phyloP scores from a whole-genome alignment of 208 protist species.

The Naegleria gruberi region DNA sequence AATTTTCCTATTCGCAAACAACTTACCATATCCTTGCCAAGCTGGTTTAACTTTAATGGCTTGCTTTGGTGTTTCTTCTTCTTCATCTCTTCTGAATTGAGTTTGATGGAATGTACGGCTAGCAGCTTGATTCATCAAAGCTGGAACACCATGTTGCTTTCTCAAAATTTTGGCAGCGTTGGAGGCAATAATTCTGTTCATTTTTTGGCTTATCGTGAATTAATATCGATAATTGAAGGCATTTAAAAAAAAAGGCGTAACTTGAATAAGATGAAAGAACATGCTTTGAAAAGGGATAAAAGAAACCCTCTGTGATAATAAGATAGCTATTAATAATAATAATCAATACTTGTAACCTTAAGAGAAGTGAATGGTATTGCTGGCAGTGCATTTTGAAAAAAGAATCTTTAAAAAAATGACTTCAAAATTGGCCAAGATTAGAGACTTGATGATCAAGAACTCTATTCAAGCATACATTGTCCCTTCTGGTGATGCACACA shows the following conservation, averaged over 20 bases:
- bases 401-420: background rate
- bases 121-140: background rate
- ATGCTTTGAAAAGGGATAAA: too few relatives aligned
- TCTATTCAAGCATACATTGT: slow-evolving; percentile 71
- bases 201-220: background rate
- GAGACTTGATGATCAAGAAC: slow-evolving; percentile 58
- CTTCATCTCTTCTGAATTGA: background rate
- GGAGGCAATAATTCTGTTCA: background rate
- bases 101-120: background rate
- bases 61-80: background rate
- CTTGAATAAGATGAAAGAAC: too few relatives aligned
- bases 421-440: slow-evolving; percentile 48
- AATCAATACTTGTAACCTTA: too few relatives aligned
- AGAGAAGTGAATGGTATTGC: too few relatives aligned
- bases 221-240: too few relatives aligned
- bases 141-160: background rate
- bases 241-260: too few relatives aligned
- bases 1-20: background rate
- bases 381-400: too few relatives aligned
- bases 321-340: too few relatives aligned
- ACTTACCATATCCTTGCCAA: background rate
- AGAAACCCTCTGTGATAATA: too few relatives aligned
- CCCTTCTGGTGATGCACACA: slow-evolving; percentile 81
- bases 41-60: background rate
- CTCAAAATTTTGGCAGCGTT: background rate